Percentiles rank a stretch among this genome's conserved stretches.
These are phyloP conservation scores for Penicillium nucicola DNA, from an alignment of 495 filamentous ascomycete species.

Conservation along the genomic window DNA sequence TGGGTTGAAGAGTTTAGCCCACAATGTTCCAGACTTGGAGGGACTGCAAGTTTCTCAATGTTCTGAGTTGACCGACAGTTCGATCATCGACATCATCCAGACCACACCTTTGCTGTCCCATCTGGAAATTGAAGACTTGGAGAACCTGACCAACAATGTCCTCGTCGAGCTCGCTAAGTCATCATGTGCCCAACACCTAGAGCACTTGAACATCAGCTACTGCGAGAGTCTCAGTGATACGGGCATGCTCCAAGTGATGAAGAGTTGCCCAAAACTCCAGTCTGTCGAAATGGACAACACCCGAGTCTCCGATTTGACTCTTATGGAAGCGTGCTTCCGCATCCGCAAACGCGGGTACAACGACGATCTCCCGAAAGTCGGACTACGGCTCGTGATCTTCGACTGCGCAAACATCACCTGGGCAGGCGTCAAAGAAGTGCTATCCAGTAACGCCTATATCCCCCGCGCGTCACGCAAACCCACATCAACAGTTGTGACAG, in stretches of 20 bases:
- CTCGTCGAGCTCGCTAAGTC: slow-evolving; percentile 70
- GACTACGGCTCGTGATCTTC: slow-evolving; percentile 78
- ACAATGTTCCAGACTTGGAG: slow-evolving; percentile 76
- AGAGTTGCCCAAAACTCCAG: slow-evolving; percentile 63
- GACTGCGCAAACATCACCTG: slow-evolving; percentile 90
- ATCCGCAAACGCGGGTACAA: slow-evolving; percentile 63
- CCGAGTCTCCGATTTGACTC: slow-evolving; percentile 78
- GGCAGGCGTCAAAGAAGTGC: slow-evolving; percentile 83
- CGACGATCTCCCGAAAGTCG: slow-evolving; percentile 52
- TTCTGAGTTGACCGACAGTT: slow-evolving; percentile 65
- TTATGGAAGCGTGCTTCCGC: slow-evolving; percentile 78
- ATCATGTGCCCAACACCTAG: slow-evolving; percentile 64
- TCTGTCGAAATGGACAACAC: slow-evolving; percentile 93
- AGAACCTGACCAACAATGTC: slow-evolving; percentile 68
- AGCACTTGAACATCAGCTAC: slow-evolving; percentile 84
- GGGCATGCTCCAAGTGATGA: slow-evolving; percentile 82
- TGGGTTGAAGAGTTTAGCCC: slow-evolving; percentile 63
- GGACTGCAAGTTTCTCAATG: slow-evolving; percentile 79
- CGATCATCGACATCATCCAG: slow-evolving; percentile 67
- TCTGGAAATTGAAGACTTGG: slow-evolving; percentile 85
- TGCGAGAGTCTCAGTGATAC: slow-evolving; percentile 82
- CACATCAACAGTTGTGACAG: slow-evolving; percentile 22
- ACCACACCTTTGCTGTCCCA: slow-evolving; percentile 76
- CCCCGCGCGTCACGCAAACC: slow-evolving; percentile 34
- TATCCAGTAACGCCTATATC: slow-evolving; percentile 77